Conservation (phyloP, 164 flowering plant species). For the Litsea cubeba region DNA sequence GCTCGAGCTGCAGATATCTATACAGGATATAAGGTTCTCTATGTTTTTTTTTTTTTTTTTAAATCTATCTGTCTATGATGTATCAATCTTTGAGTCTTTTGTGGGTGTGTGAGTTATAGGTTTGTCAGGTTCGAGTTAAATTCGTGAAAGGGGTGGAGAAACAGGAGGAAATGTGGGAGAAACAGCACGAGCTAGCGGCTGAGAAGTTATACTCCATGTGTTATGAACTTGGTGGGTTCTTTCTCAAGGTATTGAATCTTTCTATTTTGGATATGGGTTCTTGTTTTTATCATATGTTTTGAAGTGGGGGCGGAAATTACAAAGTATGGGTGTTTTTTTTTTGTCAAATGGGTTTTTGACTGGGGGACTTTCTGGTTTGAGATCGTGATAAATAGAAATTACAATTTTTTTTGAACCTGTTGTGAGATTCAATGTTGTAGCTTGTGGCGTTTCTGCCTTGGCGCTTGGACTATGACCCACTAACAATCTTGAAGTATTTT, state of each 20-base stretch:
- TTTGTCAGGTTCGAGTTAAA: slow-evolving; percentile 63
- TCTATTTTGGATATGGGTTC: background rate
- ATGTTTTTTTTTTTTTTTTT: background rate
- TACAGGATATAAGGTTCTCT: slow-evolving; percentile 83
- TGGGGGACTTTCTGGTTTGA: background rate
- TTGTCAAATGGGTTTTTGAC: background rate
- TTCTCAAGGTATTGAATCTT: slow-evolving; percentile 63
- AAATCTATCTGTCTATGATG: background rate
- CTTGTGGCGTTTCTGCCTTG: background rate
- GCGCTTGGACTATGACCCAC: background rate
- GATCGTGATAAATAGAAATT: background rate
- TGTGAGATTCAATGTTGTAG: background rate
- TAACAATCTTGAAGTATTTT: no score
- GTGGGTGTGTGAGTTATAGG: slow-evolving; percentile 32
- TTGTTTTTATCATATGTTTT: background rate
- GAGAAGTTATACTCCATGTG: slow-evolving; percentile 88
- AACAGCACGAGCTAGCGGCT: slow-evolving; percentile 88
- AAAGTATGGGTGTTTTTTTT: background rate
- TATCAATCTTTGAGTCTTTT: background rate
- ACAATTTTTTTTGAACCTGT: no score
- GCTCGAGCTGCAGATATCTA: slow-evolving; percentile 77
- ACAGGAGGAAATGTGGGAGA: slow-evolving; percentile 92
- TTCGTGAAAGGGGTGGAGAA: slow-evolving; percentile 72
- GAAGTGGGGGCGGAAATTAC: background rate
- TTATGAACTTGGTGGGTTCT: slow-evolving; percentile 91